phyloP scores from a whole-genome alignment of 352 stramenopile genomes.

The Phytopythium delawarense region DNA sequence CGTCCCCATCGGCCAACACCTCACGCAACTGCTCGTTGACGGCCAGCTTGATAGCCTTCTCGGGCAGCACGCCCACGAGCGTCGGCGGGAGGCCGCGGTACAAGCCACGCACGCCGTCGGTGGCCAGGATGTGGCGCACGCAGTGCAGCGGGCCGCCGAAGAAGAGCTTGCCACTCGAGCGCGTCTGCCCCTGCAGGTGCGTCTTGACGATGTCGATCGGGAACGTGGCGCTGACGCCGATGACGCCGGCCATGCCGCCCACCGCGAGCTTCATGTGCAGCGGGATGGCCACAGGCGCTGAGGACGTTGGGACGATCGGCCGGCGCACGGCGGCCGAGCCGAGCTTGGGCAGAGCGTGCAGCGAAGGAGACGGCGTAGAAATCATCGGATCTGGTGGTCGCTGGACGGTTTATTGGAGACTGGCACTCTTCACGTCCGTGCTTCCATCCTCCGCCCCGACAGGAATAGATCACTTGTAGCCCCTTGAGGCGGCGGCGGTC shows the following conservation, averaged over 20 bases:
- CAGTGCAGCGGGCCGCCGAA: constrained; percentile 66
- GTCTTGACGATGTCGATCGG: constrained; percentile 94
- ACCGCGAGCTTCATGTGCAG: constrained; percentile 84
- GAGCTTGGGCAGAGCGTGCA: constrained; percentile 17
- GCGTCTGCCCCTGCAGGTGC: constrained; percentile 79
- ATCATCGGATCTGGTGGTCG: neutral
- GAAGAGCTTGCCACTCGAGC: constrained; percentile 23
- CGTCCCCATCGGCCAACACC: constrained; percentile 53
- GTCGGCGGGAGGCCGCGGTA: constrained; percentile 79
- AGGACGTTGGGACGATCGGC: constrained; percentile 5
- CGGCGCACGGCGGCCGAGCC: neutral
- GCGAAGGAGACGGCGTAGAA: constrained; percentile 3
- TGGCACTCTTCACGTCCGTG: neutral
- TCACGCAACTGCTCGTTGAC: constrained; percentile 91
- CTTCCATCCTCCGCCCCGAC: no score
- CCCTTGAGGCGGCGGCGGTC: no score
- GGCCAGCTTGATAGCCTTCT: constrained; percentile 90
- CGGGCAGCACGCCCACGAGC: constrained; percentile 78
- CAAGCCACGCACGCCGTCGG: constrained; percentile 60
- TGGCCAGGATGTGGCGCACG: constrained; percentile 66
- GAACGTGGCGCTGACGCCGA: constrained; percentile 85
- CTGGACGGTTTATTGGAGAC: neutral
- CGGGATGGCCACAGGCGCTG: constrained; percentile 38
- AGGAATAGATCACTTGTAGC: neutral
- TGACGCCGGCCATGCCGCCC: constrained; percentile 77